Evolutionary conservation across 2,329 filamentous ascomycete genomes (phyloP).

Genomic region (Sclerotinia borealis): DNA sequence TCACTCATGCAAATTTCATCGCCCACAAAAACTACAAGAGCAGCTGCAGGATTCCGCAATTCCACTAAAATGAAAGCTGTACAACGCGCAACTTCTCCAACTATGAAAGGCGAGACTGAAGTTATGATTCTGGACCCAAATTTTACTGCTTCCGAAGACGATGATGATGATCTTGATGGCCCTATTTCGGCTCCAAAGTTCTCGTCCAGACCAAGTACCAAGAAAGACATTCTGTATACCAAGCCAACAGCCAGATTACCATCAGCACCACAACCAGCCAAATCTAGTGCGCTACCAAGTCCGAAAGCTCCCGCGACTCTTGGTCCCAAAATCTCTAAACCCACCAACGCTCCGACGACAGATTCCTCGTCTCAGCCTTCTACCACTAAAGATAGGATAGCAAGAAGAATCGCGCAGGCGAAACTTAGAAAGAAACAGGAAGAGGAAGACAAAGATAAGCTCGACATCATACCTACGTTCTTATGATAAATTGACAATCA

Average conservation of each 20-base stretch:
- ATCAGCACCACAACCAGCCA: neutral
- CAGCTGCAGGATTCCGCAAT: slow-evolving; percentile 31
- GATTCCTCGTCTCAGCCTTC: neutral
- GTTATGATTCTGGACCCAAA: slow-evolving; percentile 1
- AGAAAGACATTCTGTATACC: neutral
- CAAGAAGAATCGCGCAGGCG: slow-evolving; percentile 19
- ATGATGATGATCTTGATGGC: slow-evolving; percentile 29
- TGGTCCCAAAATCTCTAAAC: too few species aligned
- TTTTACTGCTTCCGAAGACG: slow-evolving; percentile 12
- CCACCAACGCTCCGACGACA: neutral
- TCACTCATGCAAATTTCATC: slow-evolving; percentile 28
- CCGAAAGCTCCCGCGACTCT: neutral
- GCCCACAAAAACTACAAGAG: slow-evolving; percentile 24
- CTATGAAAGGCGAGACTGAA: neutral
- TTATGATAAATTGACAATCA: slow-evolving; percentile 8
- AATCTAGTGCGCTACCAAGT: neutral
- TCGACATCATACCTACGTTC: slow-evolving; percentile 27
- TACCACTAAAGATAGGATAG: slow-evolving; percentile 3
- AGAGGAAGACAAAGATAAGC: slow-evolving; percentile 20
- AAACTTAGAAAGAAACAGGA: slow-evolving; percentile 18
- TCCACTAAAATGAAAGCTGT: neutral
- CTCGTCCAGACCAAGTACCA: neutral
- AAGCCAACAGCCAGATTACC: neutral
- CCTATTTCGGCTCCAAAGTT: slow-evolving; percentile 24
- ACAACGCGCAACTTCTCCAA: neutral